Evolutionary conservation across 1,284 basidiomycete species (phyloP).

Genomic region (Cutaneotrichosporon sp.): DNA sequence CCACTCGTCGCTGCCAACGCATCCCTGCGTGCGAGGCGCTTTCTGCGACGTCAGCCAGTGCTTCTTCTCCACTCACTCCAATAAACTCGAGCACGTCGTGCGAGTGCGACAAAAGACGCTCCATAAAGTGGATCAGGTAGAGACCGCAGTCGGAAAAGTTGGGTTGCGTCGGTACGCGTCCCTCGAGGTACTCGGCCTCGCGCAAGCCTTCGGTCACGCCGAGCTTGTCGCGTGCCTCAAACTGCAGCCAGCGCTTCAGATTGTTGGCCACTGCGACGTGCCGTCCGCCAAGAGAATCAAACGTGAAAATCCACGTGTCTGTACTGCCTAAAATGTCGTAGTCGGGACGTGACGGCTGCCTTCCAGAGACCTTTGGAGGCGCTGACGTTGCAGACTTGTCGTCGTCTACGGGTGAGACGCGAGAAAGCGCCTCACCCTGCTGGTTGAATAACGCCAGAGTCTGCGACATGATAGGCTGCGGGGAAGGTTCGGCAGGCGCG

Average conservation of each 20-base stretch:
- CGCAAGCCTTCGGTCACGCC: constrained; percentile 47
- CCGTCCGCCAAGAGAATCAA: constrained; percentile 74
- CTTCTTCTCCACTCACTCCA: constrained; percentile 26
- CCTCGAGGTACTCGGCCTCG: constrained; percentile 38
- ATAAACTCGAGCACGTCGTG: constrained; percentile 34
- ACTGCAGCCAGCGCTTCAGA: constrained; percentile 63
- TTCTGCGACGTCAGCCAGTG: constrained; percentile 8
- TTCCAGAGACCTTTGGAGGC: not conserved
- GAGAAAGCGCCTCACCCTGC: not conserved
- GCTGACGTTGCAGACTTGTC: not conserved
- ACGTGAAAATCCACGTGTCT: constrained; percentile 74
- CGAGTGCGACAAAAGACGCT: constrained; percentile 36
- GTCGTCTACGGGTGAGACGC: too few relatives aligned
- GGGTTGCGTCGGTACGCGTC: constrained; percentile 48
- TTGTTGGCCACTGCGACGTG: constrained; percentile 62
- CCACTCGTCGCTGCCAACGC: constrained; percentile 9
- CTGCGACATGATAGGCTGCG: constrained; percentile 7
- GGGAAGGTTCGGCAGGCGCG: not conserved
- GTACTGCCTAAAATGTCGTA: constrained; percentile 18
- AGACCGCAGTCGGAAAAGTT: constrained; percentile 54
- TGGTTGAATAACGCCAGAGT: not conserved
- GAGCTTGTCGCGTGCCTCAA: constrained; percentile 77
- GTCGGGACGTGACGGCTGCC: constrained; percentile 7
- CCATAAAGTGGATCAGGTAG: constrained; percentile 48
- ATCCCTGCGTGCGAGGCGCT: constrained; percentile 16